phyloP scores from a whole-genome alignment of 2,329 filamentous ascomycete species.

The Phaeomoniella chlamydospora region DNA sequence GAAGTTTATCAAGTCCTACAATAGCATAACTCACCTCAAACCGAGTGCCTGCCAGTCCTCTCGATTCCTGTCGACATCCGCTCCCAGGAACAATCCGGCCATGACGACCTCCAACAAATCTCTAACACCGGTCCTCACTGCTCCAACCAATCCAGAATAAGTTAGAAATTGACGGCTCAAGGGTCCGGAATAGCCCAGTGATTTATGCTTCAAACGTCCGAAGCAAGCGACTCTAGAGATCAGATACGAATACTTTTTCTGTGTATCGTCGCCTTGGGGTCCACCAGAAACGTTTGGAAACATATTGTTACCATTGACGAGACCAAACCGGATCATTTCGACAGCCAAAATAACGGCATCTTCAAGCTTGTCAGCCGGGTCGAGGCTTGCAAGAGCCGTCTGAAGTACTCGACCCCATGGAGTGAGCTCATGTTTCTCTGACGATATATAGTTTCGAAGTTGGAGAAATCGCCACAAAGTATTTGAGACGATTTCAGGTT shows the following conservation, averaged over 20 bases:
- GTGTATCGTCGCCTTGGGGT: slow-evolving; percentile 37
- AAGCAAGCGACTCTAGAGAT: slow-evolving; percentile 78
- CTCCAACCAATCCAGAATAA: slow-evolving; percentile 70
- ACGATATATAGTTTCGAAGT: slow-evolving; percentile 70
- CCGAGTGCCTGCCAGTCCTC: slow-evolving; percentile 55
- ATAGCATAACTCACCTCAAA: slow-evolving; percentile 43
- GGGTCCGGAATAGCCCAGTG: slow-evolving; percentile 85
- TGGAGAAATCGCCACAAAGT: slow-evolving; percentile 81
- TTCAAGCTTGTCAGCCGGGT: slow-evolving; percentile 46
- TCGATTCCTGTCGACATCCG: slow-evolving; percentile 58
- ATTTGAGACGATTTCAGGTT: slow-evolving; percentile 59
- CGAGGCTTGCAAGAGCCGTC: slow-evolving; percentile 49
- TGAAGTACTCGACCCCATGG: slow-evolving; percentile 70
- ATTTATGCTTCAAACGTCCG: slow-evolving; percentile 65
- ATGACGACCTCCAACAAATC: slow-evolving; percentile 75
- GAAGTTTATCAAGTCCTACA: slow-evolving; percentile 4
- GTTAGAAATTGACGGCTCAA: slow-evolving; percentile 78
- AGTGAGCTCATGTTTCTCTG: slow-evolving; percentile 62
- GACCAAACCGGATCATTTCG: slow-evolving; percentile 66
- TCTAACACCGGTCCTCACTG: slow-evolving; percentile 64
- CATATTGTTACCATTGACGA: slow-evolving; percentile 59
- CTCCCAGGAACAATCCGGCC: slow-evolving; percentile 65
- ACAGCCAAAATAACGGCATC: slow-evolving; percentile 72
- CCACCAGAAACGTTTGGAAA: slow-evolving; percentile 42
- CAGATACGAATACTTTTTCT: slow-evolving; percentile 48